Base-by-base conservation (phyloP, 2,329 filamentous ascomycete species). In the Orbilia ellipsospora region DNA sequence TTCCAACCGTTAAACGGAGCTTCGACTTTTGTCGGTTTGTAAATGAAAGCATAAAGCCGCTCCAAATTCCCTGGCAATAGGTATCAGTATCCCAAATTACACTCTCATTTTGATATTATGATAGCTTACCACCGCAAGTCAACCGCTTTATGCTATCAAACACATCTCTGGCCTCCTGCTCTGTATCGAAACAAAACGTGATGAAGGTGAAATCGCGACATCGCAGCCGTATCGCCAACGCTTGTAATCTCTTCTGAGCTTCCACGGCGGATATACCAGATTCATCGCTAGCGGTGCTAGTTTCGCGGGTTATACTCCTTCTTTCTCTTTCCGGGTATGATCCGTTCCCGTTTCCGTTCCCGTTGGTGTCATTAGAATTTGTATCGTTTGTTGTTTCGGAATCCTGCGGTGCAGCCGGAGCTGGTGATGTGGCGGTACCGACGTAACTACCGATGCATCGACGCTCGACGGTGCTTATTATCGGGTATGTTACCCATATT, bases 141-240 rank as follows among this genome's bases (percentile, higher is more conserved):
- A 92, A 88, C 51, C 86, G 84, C 77, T 90, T 92, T 78, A 99
- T 92, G 77, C 89, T 93, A 70, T 97, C 94, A 82, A 93, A 99
- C 0, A 92, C 91, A 78, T 96, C 92, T 70, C 91, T 89, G 7
- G 93, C 94, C 78, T 89, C 86, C 64, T 86, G 86, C 80, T 94
- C 90, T 68, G 90, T 88, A 18, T 84, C 81, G 81, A 99, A 96
- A 83, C 94, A 93, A 83, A 99, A 94, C 77, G 92, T 94, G 76
- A 97, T 89, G 82, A 94, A 97, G 57, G 89, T 94, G 82, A 99
- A 98, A 84, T 99, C 95, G 70, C 94, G 91, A 81, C 94, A 93
- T 63, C 93, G 90, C 77, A 99, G 85, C 62, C 94, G 90, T 80
- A 99, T 93, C 52, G 70, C 70, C 7, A 74, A 36, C 2, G 70